A percentile compares a stretch with the other conserved stretches of the same genome.
phyloP scores from a whole-genome alignment of 2,329 filamentous ascomycete genomes.

The Ophiostoma australiae region DNA sequence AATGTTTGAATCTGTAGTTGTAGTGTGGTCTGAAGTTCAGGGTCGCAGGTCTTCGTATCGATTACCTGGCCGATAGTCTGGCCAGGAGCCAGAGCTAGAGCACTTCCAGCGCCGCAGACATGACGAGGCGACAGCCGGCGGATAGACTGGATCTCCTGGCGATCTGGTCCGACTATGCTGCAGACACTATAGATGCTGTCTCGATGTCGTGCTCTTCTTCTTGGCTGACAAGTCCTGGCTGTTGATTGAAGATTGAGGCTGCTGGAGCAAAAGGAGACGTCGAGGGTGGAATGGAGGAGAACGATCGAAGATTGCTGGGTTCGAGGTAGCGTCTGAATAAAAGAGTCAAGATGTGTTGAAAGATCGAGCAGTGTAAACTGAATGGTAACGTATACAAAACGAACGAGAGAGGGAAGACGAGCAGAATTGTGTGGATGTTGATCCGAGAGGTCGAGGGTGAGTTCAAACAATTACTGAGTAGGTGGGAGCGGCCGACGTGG shows the following conservation, averaged over 20 bases:
- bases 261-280: not conserved
- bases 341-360: not conserved
- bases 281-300: not conserved
- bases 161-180: not conserved
- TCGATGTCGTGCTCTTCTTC: not conserved
- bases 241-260: not conserved
- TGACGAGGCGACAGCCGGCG: conserved; percentile 31
- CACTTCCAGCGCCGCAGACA: conserved; percentile 37
- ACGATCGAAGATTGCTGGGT: not conserved
- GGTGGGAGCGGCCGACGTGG: not conserved
- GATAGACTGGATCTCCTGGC: conserved; percentile 8
- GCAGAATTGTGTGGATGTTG: not conserved
- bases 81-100: conserved; percentile 40
- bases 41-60: conserved; percentile 11
- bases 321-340: not conserved
- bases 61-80: conserved; percentile 30
- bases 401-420: not conserved
- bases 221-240: not conserved
- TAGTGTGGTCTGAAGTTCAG: not conserved
- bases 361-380: not conserved
- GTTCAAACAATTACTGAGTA: not conserved
- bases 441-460: not conserved
- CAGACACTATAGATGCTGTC: not conserved
- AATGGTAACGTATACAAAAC: not conserved
- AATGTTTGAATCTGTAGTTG: not conserved